Conservation (phyloP, 2,329 filamentous ascomycete genomes). For the Aspergillus sp. region DNA sequence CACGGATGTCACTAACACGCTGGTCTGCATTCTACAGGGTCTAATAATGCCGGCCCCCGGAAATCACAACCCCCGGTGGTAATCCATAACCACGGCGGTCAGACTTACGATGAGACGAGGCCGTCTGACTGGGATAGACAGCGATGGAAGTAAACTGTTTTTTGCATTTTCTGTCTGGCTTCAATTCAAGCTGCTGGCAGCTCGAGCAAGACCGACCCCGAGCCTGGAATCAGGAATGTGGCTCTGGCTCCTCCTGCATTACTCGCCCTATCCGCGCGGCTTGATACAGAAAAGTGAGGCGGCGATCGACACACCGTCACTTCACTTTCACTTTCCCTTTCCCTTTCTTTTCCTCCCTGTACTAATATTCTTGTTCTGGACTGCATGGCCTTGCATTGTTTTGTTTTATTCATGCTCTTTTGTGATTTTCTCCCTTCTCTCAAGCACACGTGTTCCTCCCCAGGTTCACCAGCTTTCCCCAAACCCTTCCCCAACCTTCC, state of each 20-base stretch:
- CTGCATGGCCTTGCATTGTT: conserved; percentile 14
- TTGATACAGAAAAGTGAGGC: conserved; percentile 27
- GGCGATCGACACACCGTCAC: conserved; percentile 23
- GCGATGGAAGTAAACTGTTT: conserved; percentile 35
- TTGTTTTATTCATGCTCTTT: conserved; percentile 6
- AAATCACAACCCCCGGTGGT: conserved; percentile 33
- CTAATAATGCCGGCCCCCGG: conserved; percentile 33
- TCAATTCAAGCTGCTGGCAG: conserved; percentile 16
- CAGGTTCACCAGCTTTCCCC: conserved; percentile 7
- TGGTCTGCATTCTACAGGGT: conserved; percentile 24
- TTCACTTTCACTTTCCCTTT: neutral
- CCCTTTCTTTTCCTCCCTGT: conserved; percentile 1
- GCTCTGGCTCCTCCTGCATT: neutral
- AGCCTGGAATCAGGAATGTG: neutral
- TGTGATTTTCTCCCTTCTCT: conserved; percentile 5
- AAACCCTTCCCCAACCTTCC: conserved; percentile 1
- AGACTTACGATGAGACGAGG: conserved; percentile 37
- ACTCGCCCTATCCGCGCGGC: conserved; percentile 24
- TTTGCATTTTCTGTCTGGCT: conserved; percentile 3
- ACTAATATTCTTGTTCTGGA: conserved; percentile 10
- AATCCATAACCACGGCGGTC: conserved; percentile 37
- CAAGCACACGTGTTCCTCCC: conserved; percentile 18
- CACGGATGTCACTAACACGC: conserved; percentile 11
- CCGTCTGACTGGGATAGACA: conserved; percentile 41
- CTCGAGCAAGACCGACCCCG: neutral